Evolutionary conservation across 257 asterid genomes (phyloP).

Genomic region (Vinca minor): DNA sequence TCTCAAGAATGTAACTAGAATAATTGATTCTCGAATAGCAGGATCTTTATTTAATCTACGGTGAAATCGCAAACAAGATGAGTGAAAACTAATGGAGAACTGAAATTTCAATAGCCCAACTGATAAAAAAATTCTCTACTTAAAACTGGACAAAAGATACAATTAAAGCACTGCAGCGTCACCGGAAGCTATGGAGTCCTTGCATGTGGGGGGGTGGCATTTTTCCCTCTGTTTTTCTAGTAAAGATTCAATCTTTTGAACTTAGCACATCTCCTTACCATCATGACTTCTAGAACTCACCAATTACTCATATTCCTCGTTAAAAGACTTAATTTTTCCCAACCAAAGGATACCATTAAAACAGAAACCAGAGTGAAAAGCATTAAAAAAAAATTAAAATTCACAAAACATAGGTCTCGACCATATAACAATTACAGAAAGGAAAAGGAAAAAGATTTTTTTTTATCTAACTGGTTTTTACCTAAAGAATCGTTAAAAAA

Average conservation of each 20-base stretch:
- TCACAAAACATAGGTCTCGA: neutral
- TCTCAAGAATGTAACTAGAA: no score
- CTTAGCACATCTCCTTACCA: neutral
- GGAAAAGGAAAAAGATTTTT: neutral
- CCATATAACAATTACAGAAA: neutral
- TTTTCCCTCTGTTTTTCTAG: neutral
- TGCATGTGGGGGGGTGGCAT: neutral
- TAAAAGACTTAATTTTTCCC: neutral
- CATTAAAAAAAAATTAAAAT: neutral
- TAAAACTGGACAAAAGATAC: no score
- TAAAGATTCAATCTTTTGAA: neutral
- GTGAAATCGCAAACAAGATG: no score
- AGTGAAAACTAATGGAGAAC: no score
- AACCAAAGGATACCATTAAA: neutral
- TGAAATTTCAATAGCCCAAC: no score
- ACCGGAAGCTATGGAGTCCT: neutral
- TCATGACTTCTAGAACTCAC: neutral
- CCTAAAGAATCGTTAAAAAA: neutral
- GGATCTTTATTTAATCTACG: no score
- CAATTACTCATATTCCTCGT: neutral
- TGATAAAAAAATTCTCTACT: no score
- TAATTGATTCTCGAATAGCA: no score
- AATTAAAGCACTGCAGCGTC: no score
- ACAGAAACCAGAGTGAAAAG: neutral
- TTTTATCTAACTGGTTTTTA: neutral